A percentile compares a stretch with the other conserved stretches of the same genome.
Conservation (phyloP, 352 stramenopile genomes). For the Pseudoperonospora humuli region DNA sequence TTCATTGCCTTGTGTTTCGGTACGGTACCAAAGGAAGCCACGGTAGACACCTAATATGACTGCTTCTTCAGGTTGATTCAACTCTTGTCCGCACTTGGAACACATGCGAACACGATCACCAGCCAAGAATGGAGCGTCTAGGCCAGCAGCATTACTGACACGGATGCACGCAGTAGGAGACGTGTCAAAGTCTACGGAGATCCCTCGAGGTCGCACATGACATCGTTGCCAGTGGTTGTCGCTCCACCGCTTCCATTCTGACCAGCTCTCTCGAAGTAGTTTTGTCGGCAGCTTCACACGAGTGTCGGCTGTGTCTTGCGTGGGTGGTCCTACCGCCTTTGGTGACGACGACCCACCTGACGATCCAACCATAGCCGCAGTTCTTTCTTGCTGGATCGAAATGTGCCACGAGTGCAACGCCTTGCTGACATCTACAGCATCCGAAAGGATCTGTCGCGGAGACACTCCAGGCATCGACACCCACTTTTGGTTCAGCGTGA, state of each 20-base stretch:
- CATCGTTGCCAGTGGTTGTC: conserved; percentile 79
- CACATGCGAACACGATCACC: conserved; percentile 92
- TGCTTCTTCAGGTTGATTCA: conserved; percentile 95
- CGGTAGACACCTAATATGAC: conserved; percentile 92
- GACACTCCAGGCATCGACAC: conserved; percentile 78
- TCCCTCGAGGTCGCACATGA: conserved; percentile 66
- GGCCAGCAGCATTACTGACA: conserved; percentile 83
- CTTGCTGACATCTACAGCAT: conserved; percentile 87
- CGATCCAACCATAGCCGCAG: conserved; percentile 4
- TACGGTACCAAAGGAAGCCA: conserved; percentile 91
- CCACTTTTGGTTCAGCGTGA: conserved; percentile 95
- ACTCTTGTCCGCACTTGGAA: conserved; percentile 88
- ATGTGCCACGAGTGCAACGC: conserved; percentile 80
- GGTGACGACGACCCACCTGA: conserved; percentile 1
- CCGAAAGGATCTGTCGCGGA: conserved; percentile 64
- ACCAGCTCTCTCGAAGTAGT: conserved; percentile 68
- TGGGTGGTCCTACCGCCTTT: background rate
- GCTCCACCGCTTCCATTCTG: conserved; percentile 80
- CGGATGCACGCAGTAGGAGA: conserved; percentile 83
- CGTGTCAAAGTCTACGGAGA: conserved; percentile 93
- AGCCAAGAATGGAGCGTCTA: conserved; percentile 86
- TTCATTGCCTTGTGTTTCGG: conserved; percentile 95
- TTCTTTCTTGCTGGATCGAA: conserved; percentile 37
- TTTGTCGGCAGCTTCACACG: conserved; percentile 42
- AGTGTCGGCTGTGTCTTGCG: background rate